A percentile compares a stretch with the other conserved stretches of the same genome.
These are phyloP conservation scores for Ascochyta viciae-villosae DNA, from an alignment of 2,329 filamentous ascomycete genomes.

Conservation along the genomic window DNA sequence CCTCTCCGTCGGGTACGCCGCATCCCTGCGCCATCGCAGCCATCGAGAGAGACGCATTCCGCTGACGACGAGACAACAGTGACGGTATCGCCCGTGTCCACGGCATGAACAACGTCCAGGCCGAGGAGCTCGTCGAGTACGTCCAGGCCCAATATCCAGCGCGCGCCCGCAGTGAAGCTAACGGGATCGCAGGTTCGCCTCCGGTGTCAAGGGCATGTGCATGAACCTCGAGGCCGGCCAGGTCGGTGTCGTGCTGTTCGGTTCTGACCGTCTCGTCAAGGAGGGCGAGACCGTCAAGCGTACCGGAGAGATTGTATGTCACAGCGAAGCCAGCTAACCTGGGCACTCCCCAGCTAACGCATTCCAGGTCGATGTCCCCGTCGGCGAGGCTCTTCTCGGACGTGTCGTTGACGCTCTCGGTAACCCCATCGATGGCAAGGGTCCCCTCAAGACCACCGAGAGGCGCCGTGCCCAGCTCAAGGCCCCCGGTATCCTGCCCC, in stretches of 20 bases:
- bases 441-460: conserved; percentile 89
- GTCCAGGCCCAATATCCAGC: conserved; percentile 52
- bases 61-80: conserved; percentile 64
- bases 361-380: conserved; percentile 88
- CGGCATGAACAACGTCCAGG: conserved; percentile 99
- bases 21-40: conserved; percentile 40
- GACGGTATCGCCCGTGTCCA: conserved; percentile 99
- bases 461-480: conserved; percentile 97
- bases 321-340: background rate
- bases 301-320: conserved; percentile 96
- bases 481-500: conserved; percentile 97
- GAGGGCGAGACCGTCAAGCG: conserved; percentile 99
- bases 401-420: conserved; percentile 98
- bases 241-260: conserved; percentile 99
- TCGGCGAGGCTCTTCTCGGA: conserved; percentile 90
- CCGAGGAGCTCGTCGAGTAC: conserved; percentile 99
- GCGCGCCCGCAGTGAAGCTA: conserved; percentile 31
- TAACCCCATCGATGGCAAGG: conserved; percentile 99
- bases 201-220: conserved; percentile 99
- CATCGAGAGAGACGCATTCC: conserved; percentile 28
- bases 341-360: conserved; percentile 27
- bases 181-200: conserved; percentile 79
- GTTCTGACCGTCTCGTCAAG: conserved; percentile 99
- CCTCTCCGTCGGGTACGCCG: conserved; percentile 94
- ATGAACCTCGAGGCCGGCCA: conserved; percentile 99